Evolutionary conservation across 345 rosid genomes (phyloP).

Genomic region (Syzygium jambos): DNA sequence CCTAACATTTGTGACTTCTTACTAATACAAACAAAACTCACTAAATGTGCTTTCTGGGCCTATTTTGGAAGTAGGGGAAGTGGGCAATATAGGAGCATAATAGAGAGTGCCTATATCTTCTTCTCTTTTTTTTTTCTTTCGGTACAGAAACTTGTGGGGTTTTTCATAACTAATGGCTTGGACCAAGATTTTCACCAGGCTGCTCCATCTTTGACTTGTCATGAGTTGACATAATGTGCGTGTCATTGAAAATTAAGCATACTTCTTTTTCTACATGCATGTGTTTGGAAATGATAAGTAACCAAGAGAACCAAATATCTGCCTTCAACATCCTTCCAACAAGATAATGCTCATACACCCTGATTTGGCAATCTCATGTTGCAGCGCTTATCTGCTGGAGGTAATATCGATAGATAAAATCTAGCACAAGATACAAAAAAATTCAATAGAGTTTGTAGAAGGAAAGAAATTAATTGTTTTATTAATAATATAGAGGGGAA

Average conservation of each 20-base stretch:
- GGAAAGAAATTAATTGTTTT: background rate
- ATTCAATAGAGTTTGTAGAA: background rate
- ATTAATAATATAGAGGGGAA: background rate
- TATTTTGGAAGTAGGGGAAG: background rate
- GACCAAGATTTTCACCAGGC: background rate
- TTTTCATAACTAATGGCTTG: background rate
- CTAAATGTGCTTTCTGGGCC: conserved; percentile 1
- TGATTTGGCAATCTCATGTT: background rate
- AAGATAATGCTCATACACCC: background rate
- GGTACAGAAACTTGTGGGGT: background rate
- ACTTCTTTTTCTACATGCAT: background rate
- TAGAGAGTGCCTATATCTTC: background rate
- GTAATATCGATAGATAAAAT: background rate
- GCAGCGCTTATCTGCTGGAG: background rate
- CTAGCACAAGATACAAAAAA: background rate
- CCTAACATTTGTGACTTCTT: conserved; percentile 20
- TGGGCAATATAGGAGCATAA: background rate
- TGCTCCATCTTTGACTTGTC: background rate
- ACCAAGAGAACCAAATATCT: background rate
- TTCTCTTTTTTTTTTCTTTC: background rate
- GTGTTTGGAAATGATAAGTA: background rate
- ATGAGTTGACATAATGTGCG: background rate
- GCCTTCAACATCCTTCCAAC: background rate
- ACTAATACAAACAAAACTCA: conserved; percentile 25
- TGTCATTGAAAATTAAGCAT: background rate